These are phyloP conservation scores for Citrullus mucosospermus DNA, from an alignment of 306 rosid species.

Conservation along the genomic window DNA sequence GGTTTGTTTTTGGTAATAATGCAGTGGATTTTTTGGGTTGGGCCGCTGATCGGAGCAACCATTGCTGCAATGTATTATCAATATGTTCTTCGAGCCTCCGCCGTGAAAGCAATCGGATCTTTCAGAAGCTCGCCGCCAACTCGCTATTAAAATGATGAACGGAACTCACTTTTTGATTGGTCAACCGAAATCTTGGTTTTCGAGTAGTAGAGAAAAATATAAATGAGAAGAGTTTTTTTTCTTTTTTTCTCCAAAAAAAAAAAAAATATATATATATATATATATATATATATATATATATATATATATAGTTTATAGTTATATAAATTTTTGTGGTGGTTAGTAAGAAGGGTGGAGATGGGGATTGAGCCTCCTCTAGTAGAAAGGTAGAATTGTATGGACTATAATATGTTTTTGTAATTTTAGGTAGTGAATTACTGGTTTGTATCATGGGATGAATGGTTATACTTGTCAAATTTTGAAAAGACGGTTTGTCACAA, in stretches of 20 bases:
- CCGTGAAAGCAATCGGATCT: conserved; percentile 29
- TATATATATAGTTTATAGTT: no score
- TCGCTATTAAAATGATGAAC: not conserved
- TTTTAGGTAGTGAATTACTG: not conserved
- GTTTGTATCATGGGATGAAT: no score
- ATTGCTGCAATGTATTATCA: conserved; percentile 36
- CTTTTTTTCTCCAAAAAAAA: no score
- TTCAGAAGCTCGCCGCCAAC: conserved; percentile 9
- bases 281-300: no score
- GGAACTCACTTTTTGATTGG: no score
- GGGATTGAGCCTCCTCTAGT: not conserved
- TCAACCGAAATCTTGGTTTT: no score
- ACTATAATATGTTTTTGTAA: not conserved
- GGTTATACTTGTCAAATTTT: no score
- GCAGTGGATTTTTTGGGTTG: conserved; percentile 2
- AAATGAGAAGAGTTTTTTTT: no score
- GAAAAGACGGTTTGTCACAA: no score
- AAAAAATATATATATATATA: no score
- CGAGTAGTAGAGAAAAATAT: not conserved
- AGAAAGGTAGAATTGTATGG: not conserved
- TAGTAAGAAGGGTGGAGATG: no score
- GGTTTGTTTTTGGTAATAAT: not conserved
- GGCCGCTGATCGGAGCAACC: conserved; percentile 25
- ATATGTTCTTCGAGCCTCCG: conserved; percentile 26
- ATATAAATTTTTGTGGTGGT: no score